Evolutionary conservation across 1,139 yeast species (phyloP), one percentile per base, ranked within the genome.

Genomic region (Kluyveromyces marxianus): DNA sequence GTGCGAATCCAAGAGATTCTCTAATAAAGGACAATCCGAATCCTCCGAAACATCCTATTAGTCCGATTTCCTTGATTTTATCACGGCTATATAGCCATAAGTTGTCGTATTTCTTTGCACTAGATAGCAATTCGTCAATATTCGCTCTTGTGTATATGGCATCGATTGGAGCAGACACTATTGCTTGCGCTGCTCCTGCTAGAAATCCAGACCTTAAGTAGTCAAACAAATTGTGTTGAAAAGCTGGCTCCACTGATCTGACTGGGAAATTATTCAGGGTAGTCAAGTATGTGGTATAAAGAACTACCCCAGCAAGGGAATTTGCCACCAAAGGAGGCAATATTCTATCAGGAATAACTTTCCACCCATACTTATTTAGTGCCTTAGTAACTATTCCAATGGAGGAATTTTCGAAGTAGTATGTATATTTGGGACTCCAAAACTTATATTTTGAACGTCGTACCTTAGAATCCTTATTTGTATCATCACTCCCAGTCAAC

Each of bases 81-180:
- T 73, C 71, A 40, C 75, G 62, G 0, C 94, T 90, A 64, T 87
- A 90, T 34, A 69, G 66, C 95, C 96, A 87, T 49, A 89, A 63
- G 48, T 84, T 82, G 45, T 76, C 77, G 61, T 85, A 86, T 35
- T 75, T 72, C 45, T 53, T 50, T 14, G 56, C 51, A 4, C 89
- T 87, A 46, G 74, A 74, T 27, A 88, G 66, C 51, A 88, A 68
- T 54, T 87, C 96, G 4, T 83, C 76, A 1, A 88, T 83, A 2
- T 81, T 74, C 59, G 89, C 85, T 54, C 97, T 72, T 1, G 95
- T 79, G 57, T 84, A 86, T 5, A 90, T 81, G 6, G 97, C 96
- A 65, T 90, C 97, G 3, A 90, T 75, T 0, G 97, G 97, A 2
- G 97, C 95, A 1, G 96, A 96, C 1, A 89, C 92, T n/a, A 87